phyloP scores from a whole-genome alignment of 768 basidiomycete species.

The Podaxis sp. region DNA sequence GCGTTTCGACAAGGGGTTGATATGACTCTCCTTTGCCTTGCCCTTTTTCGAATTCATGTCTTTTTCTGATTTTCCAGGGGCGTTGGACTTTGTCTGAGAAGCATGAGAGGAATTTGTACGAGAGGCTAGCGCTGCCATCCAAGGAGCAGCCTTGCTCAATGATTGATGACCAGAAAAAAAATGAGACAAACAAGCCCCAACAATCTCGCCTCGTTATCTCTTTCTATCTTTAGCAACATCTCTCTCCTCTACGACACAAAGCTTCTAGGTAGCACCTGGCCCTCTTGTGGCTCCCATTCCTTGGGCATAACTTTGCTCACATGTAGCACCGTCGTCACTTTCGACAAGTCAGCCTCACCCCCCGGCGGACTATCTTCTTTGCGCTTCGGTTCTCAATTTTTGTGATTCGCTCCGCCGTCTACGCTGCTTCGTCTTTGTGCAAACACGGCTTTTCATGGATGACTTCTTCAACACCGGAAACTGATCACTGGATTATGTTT shows the following conservation, averaged over 20 bases:
- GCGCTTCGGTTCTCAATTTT: too few relatives aligned
- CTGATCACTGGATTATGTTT: too few relatives aligned
- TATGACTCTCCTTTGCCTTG: slow-evolving; percentile 47
- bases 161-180: slow-evolving; percentile 31
- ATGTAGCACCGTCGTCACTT: too few relatives aligned
- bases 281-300: neutral
- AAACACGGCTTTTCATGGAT: too few relatives aligned
- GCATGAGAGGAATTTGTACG: slow-evolving; percentile 17
- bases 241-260: neutral
- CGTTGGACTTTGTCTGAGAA: slow-evolving; percentile 7
- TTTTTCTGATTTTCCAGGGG: slow-evolving; percentile 22
- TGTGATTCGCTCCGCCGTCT: too few relatives aligned
- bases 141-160: slow-evolving; percentile 13
- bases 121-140: slow-evolving; percentile 17
- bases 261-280: too few relatives aligned
- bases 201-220: slow-evolving; percentile 21
- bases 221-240: neutral
- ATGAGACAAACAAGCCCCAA: slow-evolving; percentile 34
- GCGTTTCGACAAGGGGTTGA: slow-evolving; percentile 16
- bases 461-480: too few relatives aligned
- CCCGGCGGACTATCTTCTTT: too few relatives aligned
- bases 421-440: too few relatives aligned
- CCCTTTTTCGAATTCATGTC: slow-evolving; percentile 38
- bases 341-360: too few relatives aligned
- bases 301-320: neutral